These are phyloP conservation scores for Paratinospora sagittata DNA, from an alignment of 164 flowering plant genomes.

Conservation along the genomic window DNA sequence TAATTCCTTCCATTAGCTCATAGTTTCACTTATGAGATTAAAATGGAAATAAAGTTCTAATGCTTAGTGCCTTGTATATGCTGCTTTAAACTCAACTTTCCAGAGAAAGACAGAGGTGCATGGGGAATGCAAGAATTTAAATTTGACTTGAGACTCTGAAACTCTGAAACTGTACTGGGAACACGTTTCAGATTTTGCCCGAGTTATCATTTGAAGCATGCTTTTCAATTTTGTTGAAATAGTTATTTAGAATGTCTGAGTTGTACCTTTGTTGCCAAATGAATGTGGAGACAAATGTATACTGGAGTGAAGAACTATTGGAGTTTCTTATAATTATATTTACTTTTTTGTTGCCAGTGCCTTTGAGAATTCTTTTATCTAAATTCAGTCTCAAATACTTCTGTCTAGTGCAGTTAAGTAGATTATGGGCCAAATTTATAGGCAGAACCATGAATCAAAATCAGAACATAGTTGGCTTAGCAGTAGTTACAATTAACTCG, in stretches of 20 bases:
- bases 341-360: neutral
- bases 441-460: neutral
- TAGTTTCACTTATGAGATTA: neutral
- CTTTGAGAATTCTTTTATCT: neutral
- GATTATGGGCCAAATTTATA: neutral
- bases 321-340: neutral
- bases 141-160: conserved; percentile 14
- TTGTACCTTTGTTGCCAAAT: neutral
- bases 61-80: too few species aligned
- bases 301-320: too few species aligned
- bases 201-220: neutral
- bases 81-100: neutral
- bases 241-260: conserved; percentile 2
- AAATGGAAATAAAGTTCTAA: neutral
- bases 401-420: neutral
- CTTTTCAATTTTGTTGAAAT: conserved; percentile 6
- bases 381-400: neutral
- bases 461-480: neutral
- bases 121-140: neutral
- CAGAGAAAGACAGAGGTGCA: neutral
- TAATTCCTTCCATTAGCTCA: neutral
- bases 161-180: conserved; percentile 16
- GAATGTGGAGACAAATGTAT: neutral
- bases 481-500: too few species aligned
- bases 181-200: conserved; percentile 6